Evolutionary conservation across 768 basidiomycete species (phyloP).

Genomic region (Candolleomyces aberdarensis): DNA sequence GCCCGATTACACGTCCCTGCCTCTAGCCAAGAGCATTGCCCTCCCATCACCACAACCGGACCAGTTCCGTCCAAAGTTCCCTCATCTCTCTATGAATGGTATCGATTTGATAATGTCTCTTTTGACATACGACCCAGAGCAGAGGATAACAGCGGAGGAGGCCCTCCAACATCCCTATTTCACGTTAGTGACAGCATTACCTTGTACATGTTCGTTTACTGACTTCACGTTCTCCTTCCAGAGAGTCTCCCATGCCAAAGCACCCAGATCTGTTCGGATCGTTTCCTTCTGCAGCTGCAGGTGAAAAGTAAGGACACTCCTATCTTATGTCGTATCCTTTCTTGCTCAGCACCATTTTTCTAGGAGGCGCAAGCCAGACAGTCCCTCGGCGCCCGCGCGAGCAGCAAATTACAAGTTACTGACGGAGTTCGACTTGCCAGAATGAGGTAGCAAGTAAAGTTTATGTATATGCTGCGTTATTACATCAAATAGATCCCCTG

Average conservation of each 20-base stretch:
- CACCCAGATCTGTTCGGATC: slow-evolving; percentile 94
- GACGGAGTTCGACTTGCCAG: slow-evolving; percentile 56
- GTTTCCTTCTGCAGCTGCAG: slow-evolving; percentile 94
- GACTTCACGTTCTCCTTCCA: slow-evolving; percentile 23
- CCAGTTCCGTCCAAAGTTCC: slow-evolving; percentile 84
- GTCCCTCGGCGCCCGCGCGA: slow-evolving; percentile 77
- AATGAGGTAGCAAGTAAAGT: slow-evolving; percentile 7
- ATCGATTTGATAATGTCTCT: slow-evolving; percentile 80
- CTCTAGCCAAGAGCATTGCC: slow-evolving; percentile 75
- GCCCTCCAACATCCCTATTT: slow-evolving; percentile 93
- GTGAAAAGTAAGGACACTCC: slow-evolving; percentile 69
- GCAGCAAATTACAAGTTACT: slow-evolving; percentile 65
- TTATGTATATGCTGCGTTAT: not conserved
- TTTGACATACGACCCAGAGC: slow-evolving; percentile 85
- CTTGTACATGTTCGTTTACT: not conserved
- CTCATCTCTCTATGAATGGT: slow-evolving; percentile 78
- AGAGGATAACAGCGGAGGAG: slow-evolving; percentile 85
- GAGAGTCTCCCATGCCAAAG: slow-evolving; percentile 93
- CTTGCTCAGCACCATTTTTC: slow-evolving; percentile 3
- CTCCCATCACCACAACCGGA: slow-evolving; percentile 72
- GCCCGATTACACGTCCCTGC: slow-evolving; percentile 80
- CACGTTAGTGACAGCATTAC: slow-evolving; percentile 45
- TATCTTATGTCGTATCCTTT: not conserved
- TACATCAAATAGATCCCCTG: not conserved
- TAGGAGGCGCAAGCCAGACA: slow-evolving; percentile 75